phyloP scores from a whole-genome alignment of 768 basidiomycete genomes.

The Tricholoma terreum region DNA sequence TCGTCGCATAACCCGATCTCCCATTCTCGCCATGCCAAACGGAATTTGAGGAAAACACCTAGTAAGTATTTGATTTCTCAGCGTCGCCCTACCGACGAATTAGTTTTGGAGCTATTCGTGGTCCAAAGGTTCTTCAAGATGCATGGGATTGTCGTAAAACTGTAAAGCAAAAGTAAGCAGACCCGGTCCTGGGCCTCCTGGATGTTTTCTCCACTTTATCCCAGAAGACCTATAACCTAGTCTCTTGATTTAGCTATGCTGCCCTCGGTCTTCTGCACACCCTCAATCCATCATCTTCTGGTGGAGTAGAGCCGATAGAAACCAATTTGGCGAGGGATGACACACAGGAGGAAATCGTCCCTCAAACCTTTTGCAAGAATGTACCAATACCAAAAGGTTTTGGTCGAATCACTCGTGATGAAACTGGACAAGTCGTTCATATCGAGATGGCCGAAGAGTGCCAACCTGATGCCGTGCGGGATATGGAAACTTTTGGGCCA shows the following conservation, averaged over 20 bases:
- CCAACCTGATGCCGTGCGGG: conserved; percentile 23
- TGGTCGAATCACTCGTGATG: conserved; percentile 82
- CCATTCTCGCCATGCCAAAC: conserved; percentile 72
- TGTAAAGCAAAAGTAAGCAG: conserved; percentile 83
- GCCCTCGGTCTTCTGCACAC: conserved; percentile 70
- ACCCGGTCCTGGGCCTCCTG: neutral
- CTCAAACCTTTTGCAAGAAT: conserved; percentile 14
- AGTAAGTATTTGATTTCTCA: conserved; percentile 39
- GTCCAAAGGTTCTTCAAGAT: conserved; percentile 76
- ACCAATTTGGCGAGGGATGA: conserved; percentile 6
- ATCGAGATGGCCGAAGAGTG: conserved; percentile 55
- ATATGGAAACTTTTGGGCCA: conserved; percentile 42
- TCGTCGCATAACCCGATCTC: conserved; percentile 69
- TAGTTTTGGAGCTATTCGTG: conserved; percentile 59
- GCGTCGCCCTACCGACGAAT: neutral
- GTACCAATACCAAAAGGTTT: conserved; percentile 54
- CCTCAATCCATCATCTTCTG: conserved; percentile 64
- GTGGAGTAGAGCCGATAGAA: conserved; percentile 57
- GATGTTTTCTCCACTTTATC: neutral
- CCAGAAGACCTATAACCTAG: neutral
- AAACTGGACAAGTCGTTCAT: conserved; percentile 67
- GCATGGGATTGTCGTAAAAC: conserved; percentile 89
- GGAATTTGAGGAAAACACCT: conserved; percentile 74
- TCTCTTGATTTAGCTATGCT: conserved; percentile 54
- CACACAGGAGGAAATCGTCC: conserved; percentile 10